Evolutionary conservation across 495 filamentous ascomycete genomes (phyloP).

Genomic region (Podospora appendiculata): DNA sequence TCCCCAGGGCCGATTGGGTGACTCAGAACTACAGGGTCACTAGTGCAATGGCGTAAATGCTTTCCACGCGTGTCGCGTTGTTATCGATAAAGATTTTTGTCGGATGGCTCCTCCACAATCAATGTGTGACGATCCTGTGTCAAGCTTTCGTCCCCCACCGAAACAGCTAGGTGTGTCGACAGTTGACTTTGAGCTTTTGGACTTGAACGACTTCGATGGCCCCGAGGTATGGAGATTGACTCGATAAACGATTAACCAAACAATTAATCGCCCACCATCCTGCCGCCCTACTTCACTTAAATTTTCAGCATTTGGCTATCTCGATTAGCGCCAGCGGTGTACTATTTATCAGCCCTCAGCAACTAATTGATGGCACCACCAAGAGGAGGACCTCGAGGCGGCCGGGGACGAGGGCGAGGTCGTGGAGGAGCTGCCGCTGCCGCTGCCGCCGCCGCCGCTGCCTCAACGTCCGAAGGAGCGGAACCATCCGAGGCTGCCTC

Average conservation of each 20-base stretch:
- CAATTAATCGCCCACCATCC: not conserved
- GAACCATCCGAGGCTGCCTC: not conserved
- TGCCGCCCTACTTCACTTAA: not conserved
- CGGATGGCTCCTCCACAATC: conserved; percentile 6
- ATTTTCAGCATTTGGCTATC: too few relatives aligned
- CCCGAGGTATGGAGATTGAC: not conserved
- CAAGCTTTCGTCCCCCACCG: conserved; percentile 8
- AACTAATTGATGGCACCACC: not conserved
- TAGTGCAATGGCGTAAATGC: too few relatives aligned
- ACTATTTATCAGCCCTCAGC: not conserved
- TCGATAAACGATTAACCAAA: not conserved
- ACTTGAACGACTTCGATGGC: too few relatives aligned
- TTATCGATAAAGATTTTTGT: conserved; percentile 1
- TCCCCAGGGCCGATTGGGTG: too few relatives aligned
- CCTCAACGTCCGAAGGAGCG: not conserved
- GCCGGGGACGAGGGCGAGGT: not conserved
- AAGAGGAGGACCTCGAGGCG: not conserved
- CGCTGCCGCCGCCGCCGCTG: not conserved
- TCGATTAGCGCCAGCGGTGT: not conserved
- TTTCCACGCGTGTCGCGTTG: too few relatives aligned
- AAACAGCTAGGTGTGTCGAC: not conserved
- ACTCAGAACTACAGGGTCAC: too few relatives aligned
- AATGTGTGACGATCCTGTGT: too few relatives aligned
- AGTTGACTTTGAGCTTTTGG: not conserved
- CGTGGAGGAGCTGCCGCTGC: not conserved